Evolutionary conservation across 139 green algal genomes (phyloP), one percentile per base, ranked within the genome.

Genomic region (Chlorella sp.): DNA sequence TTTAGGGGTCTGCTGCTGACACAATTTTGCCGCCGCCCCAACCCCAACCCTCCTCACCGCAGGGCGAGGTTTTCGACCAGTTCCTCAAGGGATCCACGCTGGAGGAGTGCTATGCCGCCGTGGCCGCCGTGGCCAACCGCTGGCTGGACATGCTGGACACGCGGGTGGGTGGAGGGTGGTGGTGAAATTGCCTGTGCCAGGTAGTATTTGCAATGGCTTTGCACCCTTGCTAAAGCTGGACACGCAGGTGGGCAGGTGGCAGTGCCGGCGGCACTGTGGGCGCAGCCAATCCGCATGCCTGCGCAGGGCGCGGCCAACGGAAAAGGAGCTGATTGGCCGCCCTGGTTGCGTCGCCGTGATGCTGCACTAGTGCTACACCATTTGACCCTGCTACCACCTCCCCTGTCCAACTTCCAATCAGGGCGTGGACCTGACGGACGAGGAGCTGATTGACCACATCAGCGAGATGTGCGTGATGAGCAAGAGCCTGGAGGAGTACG

Each of bases 121-220:
- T 99, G 48, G 97, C 86, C 0, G 91, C 90, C 7, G 95, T 99
- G n/a, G 97, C 96, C 67, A 96, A 99, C 90, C 88, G 94, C 34
- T 99, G 95, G 96, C 94, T 99, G 58, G 96, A 99, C 90, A 95
- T 99, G 94, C 93, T 99, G 43, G 95, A 99, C 90, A 98, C 94
- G 22, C 92, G 92, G 87, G 93, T 90, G 76, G 46, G 86, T 30
- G 32, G 67, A 46, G 78, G 3, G 1, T 24, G 36, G 5, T n/a
- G n/a, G n/a, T n/a, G n/a, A n/a, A n/a, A n/a, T n/a, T n/a, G n/a
- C n/a, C n/a, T n/a, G n/a, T n/a, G n/a, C n/a, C n/a, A n/a, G n/a
- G n/a, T n/a, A n/a, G n/a, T n/a, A n/a, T n/a, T n/a, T n/a, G n/a
- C n/a, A n/a, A n/a, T n/a, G n/a, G n/a, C n/a, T n/a, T n/a, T n/a